Evolutionary conservation across 441 rosid species (phyloP).

Genomic region (Populus hybrid): DNA sequence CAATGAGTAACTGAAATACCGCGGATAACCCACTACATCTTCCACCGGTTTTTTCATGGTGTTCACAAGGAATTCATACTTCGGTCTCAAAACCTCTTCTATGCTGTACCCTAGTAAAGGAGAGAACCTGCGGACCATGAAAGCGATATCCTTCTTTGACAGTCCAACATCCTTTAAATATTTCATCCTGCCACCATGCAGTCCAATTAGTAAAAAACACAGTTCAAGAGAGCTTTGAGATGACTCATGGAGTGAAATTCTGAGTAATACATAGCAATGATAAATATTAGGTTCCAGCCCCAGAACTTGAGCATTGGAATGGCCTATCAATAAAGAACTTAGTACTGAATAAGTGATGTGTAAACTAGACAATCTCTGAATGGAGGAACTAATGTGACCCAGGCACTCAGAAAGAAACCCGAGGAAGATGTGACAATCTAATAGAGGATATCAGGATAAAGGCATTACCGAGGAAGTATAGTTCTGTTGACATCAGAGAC

Average conservation of each 20-base stretch:
- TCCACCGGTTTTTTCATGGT: conserved; percentile 60
- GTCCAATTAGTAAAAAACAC: neutral
- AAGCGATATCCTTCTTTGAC: conserved; percentile 54
- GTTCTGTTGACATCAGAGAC: conserved; percentile 57
- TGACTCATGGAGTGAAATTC: neutral
- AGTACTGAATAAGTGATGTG: neutral
- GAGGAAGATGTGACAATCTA: neutral
- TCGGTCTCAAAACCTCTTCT: conserved; percentile 62
- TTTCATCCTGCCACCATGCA: conserved; percentile 46
- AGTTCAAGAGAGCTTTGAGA: neutral
- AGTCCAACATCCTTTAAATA: conserved; percentile 69
- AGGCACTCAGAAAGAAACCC: neutral
- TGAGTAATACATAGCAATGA: neutral
- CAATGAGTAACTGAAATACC: conserved; percentile 82
- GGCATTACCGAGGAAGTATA: conserved; percentile 65
- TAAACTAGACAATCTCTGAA: neutral
- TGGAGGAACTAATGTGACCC: neutral
- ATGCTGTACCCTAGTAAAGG: conserved; percentile 87
- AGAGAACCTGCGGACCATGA: conserved; percentile 78
- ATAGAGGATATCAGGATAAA: neutral
- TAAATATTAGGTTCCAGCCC: neutral
- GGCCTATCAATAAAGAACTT: neutral
- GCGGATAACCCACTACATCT: conserved; percentile 70
- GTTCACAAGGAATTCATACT: conserved; percentile 62
- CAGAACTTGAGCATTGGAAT: neutral